A percentile compares a stretch with the other conserved stretches of the same genome.
Evolutionary conservation across 1,284 basidiomycete species (phyloP).

Genomic region (Trametes sp.): DNA sequence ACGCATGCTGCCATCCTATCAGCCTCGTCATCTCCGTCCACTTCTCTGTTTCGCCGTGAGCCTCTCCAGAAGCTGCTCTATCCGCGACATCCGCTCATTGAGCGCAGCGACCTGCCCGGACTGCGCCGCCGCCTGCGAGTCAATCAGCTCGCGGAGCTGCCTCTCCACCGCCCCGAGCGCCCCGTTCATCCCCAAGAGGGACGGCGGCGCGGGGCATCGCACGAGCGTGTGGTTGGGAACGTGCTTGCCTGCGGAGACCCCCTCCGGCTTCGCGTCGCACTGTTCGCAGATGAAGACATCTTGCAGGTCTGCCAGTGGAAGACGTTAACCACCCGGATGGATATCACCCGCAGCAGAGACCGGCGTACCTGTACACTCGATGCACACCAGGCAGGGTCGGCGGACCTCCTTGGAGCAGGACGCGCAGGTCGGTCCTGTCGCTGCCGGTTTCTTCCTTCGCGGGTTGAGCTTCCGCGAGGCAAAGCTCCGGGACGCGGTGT

Average conservation of each 20-base stretch:
- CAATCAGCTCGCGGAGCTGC: neutral
- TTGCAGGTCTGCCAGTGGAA: neutral
- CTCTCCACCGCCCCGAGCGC: neutral
- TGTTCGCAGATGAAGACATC: neutral
- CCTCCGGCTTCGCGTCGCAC: neutral
- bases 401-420: neutral
- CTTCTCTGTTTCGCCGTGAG: neutral
- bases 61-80: neutral
- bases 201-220: neutral
- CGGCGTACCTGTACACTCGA: neutral
- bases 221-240: neutral
- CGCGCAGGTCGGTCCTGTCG: neutral
- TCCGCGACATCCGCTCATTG: neutral
- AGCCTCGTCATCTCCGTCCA: too few species aligned
- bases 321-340: neutral
- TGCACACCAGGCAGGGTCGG: neutral
- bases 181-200: neutral
- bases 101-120: neutral
- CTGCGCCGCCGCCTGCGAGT: neutral
- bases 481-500: neutral
- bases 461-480: neutral
- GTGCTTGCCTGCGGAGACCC: neutral
- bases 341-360: neutral
- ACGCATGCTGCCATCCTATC: too few species aligned
- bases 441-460: neutral